A percentile compares a stretch with the other conserved stretches of the same genome.
These are phyloP conservation scores for Fusarium sp. DNA, from an alignment of 2,329 filamentous ascomycete genomes.

Conservation along the genomic window DNA sequence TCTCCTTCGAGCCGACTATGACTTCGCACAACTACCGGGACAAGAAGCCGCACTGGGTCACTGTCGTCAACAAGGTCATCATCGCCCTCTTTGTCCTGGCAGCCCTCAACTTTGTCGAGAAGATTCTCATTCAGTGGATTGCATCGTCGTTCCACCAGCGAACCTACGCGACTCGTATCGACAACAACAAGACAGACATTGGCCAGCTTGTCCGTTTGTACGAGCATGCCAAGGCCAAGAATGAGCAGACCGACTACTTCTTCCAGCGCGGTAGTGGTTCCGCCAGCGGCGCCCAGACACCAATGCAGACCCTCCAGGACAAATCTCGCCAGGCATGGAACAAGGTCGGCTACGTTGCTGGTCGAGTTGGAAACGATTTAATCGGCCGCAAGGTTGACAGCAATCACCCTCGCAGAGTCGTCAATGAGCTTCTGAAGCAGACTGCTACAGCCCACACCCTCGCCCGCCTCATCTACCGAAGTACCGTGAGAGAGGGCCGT, in stretches of 20 bases:
- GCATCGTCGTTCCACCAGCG: slow-evolving; percentile 92
- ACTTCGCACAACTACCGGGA: slow-evolving; percentile 59
- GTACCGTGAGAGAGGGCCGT: slow-evolving; percentile 78
- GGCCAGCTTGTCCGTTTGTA: slow-evolving; percentile 66
- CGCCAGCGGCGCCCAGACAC: slow-evolving; percentile 76
- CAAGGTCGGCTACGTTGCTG: slow-evolving; percentile 87
- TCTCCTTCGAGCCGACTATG: slow-evolving; percentile 88
- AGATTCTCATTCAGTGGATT: slow-evolving; percentile 94
- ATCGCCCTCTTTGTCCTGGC: slow-evolving; percentile 85
- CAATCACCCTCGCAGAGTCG: slow-evolving; percentile 86
- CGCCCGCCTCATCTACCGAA: slow-evolving; percentile 88
- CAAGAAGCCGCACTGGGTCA: slow-evolving; percentile 75
- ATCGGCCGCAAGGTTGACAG: slow-evolving; percentile 80
- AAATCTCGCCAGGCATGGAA: slow-evolving; percentile 81
- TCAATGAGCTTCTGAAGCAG: slow-evolving; percentile 79
- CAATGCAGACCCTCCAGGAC: slow-evolving; percentile 77
- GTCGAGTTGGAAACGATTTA: slow-evolving; percentile 89
- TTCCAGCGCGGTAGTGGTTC: slow-evolving; percentile 57
- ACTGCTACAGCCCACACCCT: slow-evolving; percentile 83
- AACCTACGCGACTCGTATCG: slow-evolving; percentile 91
- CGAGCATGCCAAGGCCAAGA: slow-evolving; percentile 81
- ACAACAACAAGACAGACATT: slow-evolving; percentile 92
- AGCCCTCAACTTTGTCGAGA: slow-evolving; percentile 86
- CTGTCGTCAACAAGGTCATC: slow-evolving; percentile 85
- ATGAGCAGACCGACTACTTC: slow-evolving; percentile 65